These are phyloP conservation scores for Conticribra weissflogii DNA, from an alignment of 108 stramenopile genomes.

Conservation along the genomic window DNA sequence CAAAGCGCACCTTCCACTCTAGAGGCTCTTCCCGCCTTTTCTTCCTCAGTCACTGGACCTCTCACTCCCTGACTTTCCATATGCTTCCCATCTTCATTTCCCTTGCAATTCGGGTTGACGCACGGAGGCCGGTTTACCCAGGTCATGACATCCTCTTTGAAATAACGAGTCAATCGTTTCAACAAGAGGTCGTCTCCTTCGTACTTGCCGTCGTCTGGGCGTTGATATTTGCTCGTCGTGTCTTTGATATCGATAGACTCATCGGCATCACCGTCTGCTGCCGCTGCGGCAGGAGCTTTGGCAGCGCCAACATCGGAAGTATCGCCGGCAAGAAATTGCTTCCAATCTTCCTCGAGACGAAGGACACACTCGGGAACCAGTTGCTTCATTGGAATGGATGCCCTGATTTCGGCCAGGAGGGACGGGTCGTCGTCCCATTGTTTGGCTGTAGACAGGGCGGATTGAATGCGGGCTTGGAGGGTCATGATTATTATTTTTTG, in stretches of 20 bases:
- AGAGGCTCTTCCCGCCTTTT: conserved; percentile 57
- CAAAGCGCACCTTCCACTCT: conserved; percentile 66
- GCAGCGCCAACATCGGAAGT: neutral
- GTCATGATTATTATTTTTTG: conserved; percentile 26
- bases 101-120: conserved; percentile 38
- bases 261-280: neutral
- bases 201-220: conserved; percentile 42
- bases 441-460: conserved; percentile 56
- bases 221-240: conserved; percentile 11
- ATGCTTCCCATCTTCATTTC: conserved; percentile 53
- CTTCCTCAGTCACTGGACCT: conserved; percentile 66
- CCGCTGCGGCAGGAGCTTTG: neutral
- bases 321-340: conserved; percentile 13
- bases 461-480: conserved; percentile 42
- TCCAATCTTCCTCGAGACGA: conserved; percentile 20
- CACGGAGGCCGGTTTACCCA: conserved; percentile 86
- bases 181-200: conserved; percentile 67
- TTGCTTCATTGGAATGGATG: conserved; percentile 55
- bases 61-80: conserved; percentile 46
- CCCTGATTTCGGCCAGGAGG: conserved; percentile 60
- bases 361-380: conserved; percentile 46
- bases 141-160: conserved; percentile 70
- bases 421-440: conserved; percentile 64
- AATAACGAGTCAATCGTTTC: conserved; percentile 77
- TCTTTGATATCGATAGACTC: neutral